A percentile compares a stretch with the other conserved stretches of the same genome.
Conservation (phyloP, 495 filamentous ascomycete species). For the Patellaria atrata region DNA sequence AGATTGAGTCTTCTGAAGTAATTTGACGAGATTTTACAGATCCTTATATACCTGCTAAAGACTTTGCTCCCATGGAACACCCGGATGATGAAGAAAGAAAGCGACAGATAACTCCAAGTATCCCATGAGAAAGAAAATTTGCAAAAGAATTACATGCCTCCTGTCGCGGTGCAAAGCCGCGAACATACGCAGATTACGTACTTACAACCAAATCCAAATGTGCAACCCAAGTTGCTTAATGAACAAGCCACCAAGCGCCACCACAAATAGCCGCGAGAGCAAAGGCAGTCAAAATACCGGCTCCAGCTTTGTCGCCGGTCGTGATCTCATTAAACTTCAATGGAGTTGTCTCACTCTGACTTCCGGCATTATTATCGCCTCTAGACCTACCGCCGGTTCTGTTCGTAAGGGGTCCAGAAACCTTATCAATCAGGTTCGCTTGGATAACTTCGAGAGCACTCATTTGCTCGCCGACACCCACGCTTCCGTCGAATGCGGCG, state of each 20-base stretch:
- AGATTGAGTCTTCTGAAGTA: too few species aligned
- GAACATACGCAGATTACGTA: too few species aligned
- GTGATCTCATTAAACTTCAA: conserved; percentile 17
- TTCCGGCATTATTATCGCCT: conserved; percentile 26
- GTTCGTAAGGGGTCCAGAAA: conserved; percentile 25
- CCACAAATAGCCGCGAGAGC: conserved; percentile 22
- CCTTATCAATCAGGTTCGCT: conserved; percentile 34
- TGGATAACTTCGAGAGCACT: conserved; percentile 42
- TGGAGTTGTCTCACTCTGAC: conserved; percentile 10
- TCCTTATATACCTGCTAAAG: too few species aligned
- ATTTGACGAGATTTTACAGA: too few species aligned
- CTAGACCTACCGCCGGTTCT: conserved; percentile 24
- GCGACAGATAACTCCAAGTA: not conserved
- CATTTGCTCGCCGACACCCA: conserved; percentile 45
- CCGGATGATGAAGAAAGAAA: not conserved
- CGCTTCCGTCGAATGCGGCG: conserved; percentile 32
- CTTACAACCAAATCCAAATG: conserved; percentile 1
- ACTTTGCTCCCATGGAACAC: not conserved
- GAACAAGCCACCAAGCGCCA: conserved; percentile 27
- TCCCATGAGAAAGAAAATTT: too few species aligned
- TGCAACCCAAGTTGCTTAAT: conserved; percentile 9
- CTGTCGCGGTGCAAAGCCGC: too few species aligned
- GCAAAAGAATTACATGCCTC: too few species aligned
- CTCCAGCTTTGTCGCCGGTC: conserved; percentile 28
- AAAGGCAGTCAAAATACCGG: conserved; percentile 27